These are phyloP conservation scores for Cladosporium sp. DNA, from an alignment of 2,329 filamentous ascomycete species.

Conservation along the genomic window DNA sequence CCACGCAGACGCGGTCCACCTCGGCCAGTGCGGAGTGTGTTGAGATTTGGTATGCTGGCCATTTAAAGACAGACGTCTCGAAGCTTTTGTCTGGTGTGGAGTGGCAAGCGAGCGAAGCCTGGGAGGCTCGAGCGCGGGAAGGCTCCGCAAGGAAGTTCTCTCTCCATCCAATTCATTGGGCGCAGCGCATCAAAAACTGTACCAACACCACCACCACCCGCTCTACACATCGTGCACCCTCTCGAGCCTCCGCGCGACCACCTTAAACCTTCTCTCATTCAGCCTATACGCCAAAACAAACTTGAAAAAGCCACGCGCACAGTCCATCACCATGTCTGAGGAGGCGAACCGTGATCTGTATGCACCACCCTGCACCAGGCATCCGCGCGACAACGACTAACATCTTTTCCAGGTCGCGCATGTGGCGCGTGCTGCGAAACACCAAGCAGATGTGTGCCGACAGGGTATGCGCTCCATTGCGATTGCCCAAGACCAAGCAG, in stretches of 20 bases:
- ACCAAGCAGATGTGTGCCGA: conserved; percentile 94
- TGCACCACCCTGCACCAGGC: background rate
- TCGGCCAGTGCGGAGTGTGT: conserved; percentile 56
- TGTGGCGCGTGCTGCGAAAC: conserved; percentile 94
- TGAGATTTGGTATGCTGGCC: conserved; percentile 71
- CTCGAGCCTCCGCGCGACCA: background rate
- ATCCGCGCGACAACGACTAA: conserved; percentile 10
- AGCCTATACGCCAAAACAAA: background rate
- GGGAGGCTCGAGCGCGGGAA: conserved; percentile 6
- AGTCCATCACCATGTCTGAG: conserved; percentile 16
- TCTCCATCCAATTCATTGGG: conserved; percentile 11
- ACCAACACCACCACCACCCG: conserved; percentile 13
- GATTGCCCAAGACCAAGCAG: conserved; percentile 50
- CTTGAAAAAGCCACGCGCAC: conserved; percentile 3
- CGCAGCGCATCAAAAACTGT: conserved; percentile 17
- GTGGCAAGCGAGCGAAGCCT: conserved; percentile 11
- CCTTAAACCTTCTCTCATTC: background rate
- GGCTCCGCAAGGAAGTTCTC: conserved; percentile 5
- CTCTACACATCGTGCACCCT: background rate
- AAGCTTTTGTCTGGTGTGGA: conserved; percentile 15
- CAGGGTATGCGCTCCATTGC: conserved; percentile 42
- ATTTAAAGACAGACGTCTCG: conserved; percentile 22
- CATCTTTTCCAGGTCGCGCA: conserved; percentile 51
- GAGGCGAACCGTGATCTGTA: conserved; percentile 20
- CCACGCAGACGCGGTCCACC: conserved; percentile 50